phyloP scores from a whole-genome alignment of 2,329 filamentous ascomycete genomes.

The Ascocoryne sarcoides region DNA sequence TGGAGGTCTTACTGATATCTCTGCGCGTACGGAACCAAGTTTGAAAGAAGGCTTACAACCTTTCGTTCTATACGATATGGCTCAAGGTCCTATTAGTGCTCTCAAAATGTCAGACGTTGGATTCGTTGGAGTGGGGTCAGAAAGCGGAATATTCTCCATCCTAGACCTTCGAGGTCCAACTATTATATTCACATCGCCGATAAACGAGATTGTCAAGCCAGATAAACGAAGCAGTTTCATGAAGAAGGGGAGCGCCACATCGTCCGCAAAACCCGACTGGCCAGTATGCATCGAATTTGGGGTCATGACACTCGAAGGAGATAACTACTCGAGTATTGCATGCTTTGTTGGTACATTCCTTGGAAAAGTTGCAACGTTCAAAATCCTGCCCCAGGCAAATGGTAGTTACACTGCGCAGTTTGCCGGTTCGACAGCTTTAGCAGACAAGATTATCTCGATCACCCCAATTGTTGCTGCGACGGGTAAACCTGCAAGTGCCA shows the following conservation, averaged over 20 bases:
- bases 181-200: slow-evolving; percentile 67
- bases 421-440: slow-evolving; percentile 57
- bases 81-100: slow-evolving; percentile 71
- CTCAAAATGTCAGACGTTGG: slow-evolving; percentile 85
- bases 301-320: slow-evolving; percentile 86
- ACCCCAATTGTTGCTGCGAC: slow-evolving; percentile 71
- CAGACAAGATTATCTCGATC: slow-evolving; percentile 66
- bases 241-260: slow-evolving; percentile 40
- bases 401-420: slow-evolving; percentile 65
- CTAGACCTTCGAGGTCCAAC: slow-evolving; percentile 82
- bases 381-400: slow-evolving; percentile 65
- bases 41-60: slow-evolving; percentile 78
- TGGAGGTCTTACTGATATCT: slow-evolving; percentile 67
- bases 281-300: slow-evolving; percentile 81
- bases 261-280: slow-evolving; percentile 52
- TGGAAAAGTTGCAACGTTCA: slow-evolving; percentile 82
- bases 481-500: slow-evolving; percentile 68
- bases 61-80: slow-evolving; percentile 71
- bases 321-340: slow-evolving; percentile 88
- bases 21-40: slow-evolving; percentile 57
- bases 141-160: slow-evolving; percentile 70
- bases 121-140: slow-evolving; percentile 80
- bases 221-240: slow-evolving; percentile 70
- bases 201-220: slow-evolving; percentile 66
- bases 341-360: slow-evolving; percentile 84